phyloP scores from a whole-genome alignment of 495 filamentous ascomycete genomes.

The Letharia lupina region DNA sequence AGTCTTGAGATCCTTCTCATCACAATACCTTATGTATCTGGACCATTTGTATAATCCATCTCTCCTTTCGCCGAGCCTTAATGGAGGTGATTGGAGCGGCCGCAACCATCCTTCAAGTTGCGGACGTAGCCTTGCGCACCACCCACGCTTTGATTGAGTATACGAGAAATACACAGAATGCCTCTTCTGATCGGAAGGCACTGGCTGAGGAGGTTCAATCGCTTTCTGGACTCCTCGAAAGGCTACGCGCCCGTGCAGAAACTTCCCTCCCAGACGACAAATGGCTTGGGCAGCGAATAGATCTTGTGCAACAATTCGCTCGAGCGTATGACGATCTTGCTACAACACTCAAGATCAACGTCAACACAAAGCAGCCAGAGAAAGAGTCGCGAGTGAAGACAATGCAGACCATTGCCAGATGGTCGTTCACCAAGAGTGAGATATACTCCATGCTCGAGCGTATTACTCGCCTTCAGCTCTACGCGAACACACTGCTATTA shows the following conservation, averaged over 20 bases:
- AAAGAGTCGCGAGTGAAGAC: neutral
- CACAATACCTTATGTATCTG: no score
- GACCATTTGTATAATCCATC: no score
- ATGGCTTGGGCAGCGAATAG: neutral
- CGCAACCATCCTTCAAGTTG: no score
- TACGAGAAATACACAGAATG: neutral
- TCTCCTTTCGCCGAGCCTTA: no score
- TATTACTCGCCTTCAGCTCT: neutral
- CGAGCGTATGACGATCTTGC: neutral
- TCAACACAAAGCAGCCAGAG: neutral
- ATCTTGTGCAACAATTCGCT: neutral
- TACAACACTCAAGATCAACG: neutral
- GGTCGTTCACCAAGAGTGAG: neutral
- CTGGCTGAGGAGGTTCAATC: neutral
- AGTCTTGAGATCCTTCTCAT: no score
- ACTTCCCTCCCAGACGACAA: neutral
- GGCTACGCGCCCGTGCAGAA: neutral
- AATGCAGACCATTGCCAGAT: neutral
- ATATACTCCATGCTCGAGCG: neutral
- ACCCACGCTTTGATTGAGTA: neutral
- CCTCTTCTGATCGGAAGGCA: neutral
- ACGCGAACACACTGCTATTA: neutral
- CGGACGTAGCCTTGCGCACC: neutral
- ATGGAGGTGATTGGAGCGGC: no score
- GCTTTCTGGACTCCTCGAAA: neutral